phyloP scores from a whole-genome alignment of 2,329 filamentous ascomycete species.

The Talaromyces pinophilus region DNA sequence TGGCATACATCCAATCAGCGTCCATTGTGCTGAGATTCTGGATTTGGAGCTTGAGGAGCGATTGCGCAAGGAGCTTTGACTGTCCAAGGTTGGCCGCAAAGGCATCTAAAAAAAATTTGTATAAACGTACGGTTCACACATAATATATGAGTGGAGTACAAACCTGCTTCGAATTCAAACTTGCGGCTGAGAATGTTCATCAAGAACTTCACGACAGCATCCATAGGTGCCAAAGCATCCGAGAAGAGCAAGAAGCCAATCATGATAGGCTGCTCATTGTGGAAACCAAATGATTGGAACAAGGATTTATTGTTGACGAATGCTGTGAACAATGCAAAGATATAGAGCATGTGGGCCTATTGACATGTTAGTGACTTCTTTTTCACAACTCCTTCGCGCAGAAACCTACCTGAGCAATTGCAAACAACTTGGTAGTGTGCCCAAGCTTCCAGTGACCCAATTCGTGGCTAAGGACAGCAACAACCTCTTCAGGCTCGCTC shows the following conservation, averaged over 20 bases:
- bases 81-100: conserved; percentile 88
- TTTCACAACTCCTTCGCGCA: conserved; percentile 11
- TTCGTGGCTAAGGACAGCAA: conserved; percentile 92
- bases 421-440: conserved; percentile 89
- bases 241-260: conserved; percentile 98
- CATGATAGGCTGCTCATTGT: conserved; percentile 80
- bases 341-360: conserved; percentile 90
- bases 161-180: conserved; percentile 92
- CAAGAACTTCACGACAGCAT: conserved; percentile 87
- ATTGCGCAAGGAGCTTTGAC: conserved; percentile 75
- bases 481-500: conserved; percentile 86
- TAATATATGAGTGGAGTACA: conserved; percentile 24
- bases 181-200: conserved; percentile 95
- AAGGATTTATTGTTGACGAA: conserved; percentile 95
- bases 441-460: conserved; percentile 96
- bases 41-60: conserved; percentile 94
- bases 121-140: neutral
- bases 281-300: conserved; percentile 89
- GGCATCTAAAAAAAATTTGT: conserved; percentile 56
- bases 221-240: conserved; percentile 90
- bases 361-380: neutral
- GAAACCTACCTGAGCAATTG: conserved; percentile 71
- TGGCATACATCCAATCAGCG: conserved; percentile 96
- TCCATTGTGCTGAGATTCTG: conserved; percentile 99
- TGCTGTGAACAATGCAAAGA: conserved; percentile 93